These are phyloP conservation scores for Alternaria tenuissima DNA, from an alignment of 2,329 filamentous ascomycete species.

Conservation along the genomic window DNA sequence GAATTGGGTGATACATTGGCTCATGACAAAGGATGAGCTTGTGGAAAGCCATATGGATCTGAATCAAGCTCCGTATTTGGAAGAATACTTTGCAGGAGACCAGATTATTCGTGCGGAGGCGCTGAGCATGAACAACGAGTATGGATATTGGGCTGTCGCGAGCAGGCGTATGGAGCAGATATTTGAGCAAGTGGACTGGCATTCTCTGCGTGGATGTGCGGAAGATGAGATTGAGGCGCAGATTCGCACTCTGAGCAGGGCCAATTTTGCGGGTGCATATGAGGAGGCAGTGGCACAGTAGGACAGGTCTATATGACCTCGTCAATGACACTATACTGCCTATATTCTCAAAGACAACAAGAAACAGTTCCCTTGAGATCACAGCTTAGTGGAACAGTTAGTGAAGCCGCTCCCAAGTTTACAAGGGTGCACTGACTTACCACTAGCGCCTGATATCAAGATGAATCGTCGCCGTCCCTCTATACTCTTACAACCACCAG, in stretches of 20 bases:
- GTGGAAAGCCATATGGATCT: not conserved
- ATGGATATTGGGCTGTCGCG: slow-evolving; percentile 1
- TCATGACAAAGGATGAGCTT: not conserved
- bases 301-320: not conserved
- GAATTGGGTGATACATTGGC: slow-evolving; percentile 1
- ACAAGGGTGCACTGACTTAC: not conserved
- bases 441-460: not conserved
- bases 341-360: not conserved
- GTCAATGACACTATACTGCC: not conserved
- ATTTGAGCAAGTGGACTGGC: not conserved
- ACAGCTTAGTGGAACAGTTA: not conserved
- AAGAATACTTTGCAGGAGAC: not conserved
- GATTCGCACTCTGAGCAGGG: not conserved
- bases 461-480: not conserved
- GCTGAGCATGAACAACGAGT: not conserved
- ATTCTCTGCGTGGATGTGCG: not conserved
- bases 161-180: not conserved
- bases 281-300: not conserved
- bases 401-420: not conserved
- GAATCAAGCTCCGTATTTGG: not conserved
- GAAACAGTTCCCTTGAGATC: not conserved
- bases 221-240: not conserved
- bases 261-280: not conserved
- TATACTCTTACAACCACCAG: not conserved
- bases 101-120: not conserved